These are phyloP conservation scores for Mrakia gelida DNA, from an alignment of 768 basidiomycete genomes.

Conservation along the genomic window DNA sequence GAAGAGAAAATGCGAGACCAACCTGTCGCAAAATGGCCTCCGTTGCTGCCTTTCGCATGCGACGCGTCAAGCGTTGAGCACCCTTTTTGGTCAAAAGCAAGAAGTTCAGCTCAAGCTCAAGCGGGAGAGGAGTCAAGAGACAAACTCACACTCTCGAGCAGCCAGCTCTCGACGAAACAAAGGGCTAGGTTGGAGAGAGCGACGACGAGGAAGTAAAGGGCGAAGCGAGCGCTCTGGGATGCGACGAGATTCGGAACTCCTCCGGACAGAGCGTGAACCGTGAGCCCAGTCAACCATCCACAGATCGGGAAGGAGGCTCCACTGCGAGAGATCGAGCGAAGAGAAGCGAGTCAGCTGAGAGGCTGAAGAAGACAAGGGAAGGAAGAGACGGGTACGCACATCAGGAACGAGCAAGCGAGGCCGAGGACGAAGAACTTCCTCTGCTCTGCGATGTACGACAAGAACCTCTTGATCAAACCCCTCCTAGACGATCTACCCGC, in stretches of 20 bases:
- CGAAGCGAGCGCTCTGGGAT: conserved; percentile 35
- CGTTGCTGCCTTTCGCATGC: conserved; percentile 18
- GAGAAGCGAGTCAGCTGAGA: background rate
- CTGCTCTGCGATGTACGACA: background rate
- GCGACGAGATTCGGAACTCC: conserved; percentile 33
- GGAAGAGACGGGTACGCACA: conserved; percentile 1
- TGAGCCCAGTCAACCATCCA: conserved; percentile 40
- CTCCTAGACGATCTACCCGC: background rate
- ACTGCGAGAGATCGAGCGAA: background rate
- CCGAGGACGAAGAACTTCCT: background rate
- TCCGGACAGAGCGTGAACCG: conserved; percentile 35
- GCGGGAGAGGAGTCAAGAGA: background rate
- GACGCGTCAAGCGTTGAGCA: conserved; percentile 20
- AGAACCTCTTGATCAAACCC: background rate
- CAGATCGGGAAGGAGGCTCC: conserved; percentile 38
- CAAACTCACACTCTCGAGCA: conserved; percentile 34
- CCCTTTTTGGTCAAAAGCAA: conserved; percentile 5
- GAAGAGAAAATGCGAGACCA: background rate
- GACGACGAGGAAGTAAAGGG: conserved; percentile 41
- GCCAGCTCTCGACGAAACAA: conserved; percentile 34
- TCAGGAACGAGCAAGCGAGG: background rate
- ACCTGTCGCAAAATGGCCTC: conserved; percentile 38
- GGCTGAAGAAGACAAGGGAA: background rate
- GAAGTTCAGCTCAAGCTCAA: background rate
- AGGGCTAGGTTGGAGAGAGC: conserved; percentile 35